Percentiles rank a stretch among this genome's conserved stretches.
Evolutionary conservation across 257 asterid genomes (phyloP).

Genomic region (Nyctanthes arbortristis): DNA sequence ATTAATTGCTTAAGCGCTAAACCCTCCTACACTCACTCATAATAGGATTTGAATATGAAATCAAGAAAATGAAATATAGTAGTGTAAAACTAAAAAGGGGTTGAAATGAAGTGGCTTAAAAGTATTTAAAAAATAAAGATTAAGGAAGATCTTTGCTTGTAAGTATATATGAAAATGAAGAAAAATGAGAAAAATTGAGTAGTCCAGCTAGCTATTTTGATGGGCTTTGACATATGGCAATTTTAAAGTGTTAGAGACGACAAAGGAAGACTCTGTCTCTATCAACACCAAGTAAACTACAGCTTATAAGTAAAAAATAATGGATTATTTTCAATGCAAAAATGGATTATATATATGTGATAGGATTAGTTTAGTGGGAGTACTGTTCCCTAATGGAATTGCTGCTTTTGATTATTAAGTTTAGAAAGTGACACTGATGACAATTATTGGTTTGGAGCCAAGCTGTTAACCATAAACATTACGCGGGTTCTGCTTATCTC

Average conservation of each 20-base stretch:
- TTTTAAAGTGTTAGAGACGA: constrained; percentile 6
- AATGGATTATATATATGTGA: constrained; percentile 17
- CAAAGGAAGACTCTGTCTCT: constrained; percentile 21
- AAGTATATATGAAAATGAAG: constrained; percentile 37
- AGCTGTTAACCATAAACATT: not conserved
- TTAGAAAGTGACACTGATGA: constrained; percentile 1
- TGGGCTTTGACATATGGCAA: constrained; percentile 15
- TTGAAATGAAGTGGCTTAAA: constrained; percentile 54
- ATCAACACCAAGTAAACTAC: constrained; percentile 26
- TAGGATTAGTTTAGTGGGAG: not conserved
- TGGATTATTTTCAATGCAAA: constrained; percentile 5
- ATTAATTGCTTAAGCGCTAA: constrained; percentile 73
- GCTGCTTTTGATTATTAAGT: constrained; percentile 6
- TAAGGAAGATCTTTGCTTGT: constrained; percentile 52
- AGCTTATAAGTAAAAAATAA: constrained; percentile 7
- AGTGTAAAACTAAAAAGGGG: constrained; percentile 19
- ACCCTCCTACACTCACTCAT: constrained; percentile 44
- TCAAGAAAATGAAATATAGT: constrained; percentile 26
- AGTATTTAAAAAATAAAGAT: constrained; percentile 32
- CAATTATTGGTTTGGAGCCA: constrained; percentile 5
- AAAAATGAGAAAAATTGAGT: not conserved
- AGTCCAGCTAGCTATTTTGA: not conserved
- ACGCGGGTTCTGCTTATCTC: constrained; percentile 10
- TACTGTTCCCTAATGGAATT: constrained; percentile 13
- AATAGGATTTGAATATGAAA: constrained; percentile 21